phyloP scores from a whole-genome alignment of 768 basidiomycete genomes.

The Pleurotus djamor region DNA sequence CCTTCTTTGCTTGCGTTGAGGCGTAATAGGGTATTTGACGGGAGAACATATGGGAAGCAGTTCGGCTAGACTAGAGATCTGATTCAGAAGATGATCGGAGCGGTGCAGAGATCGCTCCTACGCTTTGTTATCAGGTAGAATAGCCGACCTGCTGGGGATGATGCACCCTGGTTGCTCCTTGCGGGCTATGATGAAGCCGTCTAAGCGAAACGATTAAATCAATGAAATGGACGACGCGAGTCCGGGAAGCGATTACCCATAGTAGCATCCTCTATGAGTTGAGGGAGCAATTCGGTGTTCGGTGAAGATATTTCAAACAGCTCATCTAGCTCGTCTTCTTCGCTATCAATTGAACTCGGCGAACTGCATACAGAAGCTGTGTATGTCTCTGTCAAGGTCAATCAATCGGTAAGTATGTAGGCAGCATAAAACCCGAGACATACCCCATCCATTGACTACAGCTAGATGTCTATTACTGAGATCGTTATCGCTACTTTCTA shows the following conservation, averaged over 20 bases:
- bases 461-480: conserved; percentile 49
- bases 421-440: conserved; percentile 17
- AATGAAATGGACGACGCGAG: background rate
- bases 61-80: background rate
- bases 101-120: background rate
- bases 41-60: background rate
- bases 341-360: conserved; percentile 34
- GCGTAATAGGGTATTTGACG: background rate
- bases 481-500: conserved; percentile 39
- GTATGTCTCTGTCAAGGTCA: conserved; percentile 27
- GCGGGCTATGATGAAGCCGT: conserved; percentile 38
- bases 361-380: conserved; percentile 40
- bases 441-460: conserved; percentile 67
- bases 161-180: conserved; percentile 12
- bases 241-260: conserved; percentile 39
- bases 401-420: background rate
- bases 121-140: background rate
- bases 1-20: background rate
- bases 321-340: conserved; percentile 51
- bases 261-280: conserved; percentile 38
- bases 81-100: background rate
- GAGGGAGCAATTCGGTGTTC: conserved; percentile 30
- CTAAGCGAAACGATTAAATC: background rate
- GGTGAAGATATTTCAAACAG: conserved; percentile 50
- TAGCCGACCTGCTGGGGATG: background rate